phyloP scores from a whole-genome alignment of 305 asterid species.

The Striga hermonthica region DNA sequence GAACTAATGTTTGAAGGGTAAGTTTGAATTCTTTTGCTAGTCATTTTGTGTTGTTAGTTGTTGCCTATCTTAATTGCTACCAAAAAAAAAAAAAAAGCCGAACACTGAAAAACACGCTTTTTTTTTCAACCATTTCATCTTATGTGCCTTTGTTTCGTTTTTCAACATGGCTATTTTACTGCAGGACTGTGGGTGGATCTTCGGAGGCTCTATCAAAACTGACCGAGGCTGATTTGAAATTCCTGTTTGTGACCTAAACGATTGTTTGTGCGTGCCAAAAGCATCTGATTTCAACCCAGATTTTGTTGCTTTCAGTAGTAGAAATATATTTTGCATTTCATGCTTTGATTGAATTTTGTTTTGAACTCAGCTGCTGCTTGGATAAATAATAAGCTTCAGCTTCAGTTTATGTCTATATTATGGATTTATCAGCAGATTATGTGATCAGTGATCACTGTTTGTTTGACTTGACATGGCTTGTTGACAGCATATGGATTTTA shows the following conservation, averaged over 20 bases:
- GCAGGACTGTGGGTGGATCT: slow-evolving; percentile 90
- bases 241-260: slow-evolving; percentile 58
- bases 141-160: not conserved
- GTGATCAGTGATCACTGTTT: too few species aligned
- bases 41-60: too few species aligned
- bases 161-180: slow-evolving; percentile 26
- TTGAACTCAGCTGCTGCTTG: slow-evolving; percentile 25
- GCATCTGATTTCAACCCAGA: not conserved
- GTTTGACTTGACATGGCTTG: too few species aligned
- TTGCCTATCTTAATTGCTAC: too few species aligned
- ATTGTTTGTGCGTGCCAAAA: not conserved
- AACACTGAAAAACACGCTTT: too few species aligned
- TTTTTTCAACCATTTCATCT: too few species aligned
- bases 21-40: too few species aligned
- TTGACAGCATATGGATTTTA: too few species aligned
- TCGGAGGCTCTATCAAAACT: slow-evolving; percentile 73
- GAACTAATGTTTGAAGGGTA: slow-evolving; percentile 95
- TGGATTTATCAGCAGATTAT: too few species aligned
- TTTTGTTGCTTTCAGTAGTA: slow-evolving; percentile 23
- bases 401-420: not conserved
- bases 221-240: slow-evolving; percentile 78
- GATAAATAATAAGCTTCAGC: not conserved
- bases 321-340: not conserved
- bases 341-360: slow-evolving; percentile 2
- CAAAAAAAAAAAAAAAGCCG: too few species aligned